A percentile compares a stretch with the other conserved stretches of the same genome.
These are phyloP conservation scores for Inga laurina DNA, from an alignment of 306 rosid species.

Conservation along the genomic window DNA sequence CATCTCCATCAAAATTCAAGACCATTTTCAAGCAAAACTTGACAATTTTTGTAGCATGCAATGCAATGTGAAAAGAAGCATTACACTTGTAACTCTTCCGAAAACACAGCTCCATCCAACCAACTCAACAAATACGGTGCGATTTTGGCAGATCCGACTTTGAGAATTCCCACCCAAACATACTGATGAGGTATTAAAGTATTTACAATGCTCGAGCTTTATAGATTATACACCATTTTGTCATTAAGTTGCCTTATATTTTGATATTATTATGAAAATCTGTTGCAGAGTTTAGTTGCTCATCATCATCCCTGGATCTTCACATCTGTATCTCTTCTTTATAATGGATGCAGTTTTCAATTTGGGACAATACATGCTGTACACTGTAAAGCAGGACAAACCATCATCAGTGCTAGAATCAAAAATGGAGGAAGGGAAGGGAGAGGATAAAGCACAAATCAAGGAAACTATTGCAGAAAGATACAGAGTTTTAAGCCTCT, in stretches of 20 bases:
- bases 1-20: not conserved
- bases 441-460: not conserved
- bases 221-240: not conserved
- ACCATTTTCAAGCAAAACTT: not conserved
- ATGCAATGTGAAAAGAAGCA: not conserved
- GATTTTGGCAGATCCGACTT: constrained; percentile 11
- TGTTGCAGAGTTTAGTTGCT: constrained; percentile 20
- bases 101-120: not conserved
- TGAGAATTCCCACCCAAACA: not conserved
- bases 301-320: constrained; percentile 53
- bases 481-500: not conserved
- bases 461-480: not conserved
- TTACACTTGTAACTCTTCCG: not conserved
- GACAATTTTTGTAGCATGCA: not conserved
- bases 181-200: constrained; percentile 14
- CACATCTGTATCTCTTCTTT: not conserved
- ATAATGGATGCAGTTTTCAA: constrained; percentile 54
- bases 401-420: not conserved
- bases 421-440: not conserved
- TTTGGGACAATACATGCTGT: constrained; percentile 58
- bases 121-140: not conserved
- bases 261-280: not conserved
- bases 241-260: not conserved
- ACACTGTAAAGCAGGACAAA: constrained; percentile 47
- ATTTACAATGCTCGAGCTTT: constrained; percentile 5